phyloP scores from a whole-genome alignment of 2,329 filamentous ascomycete species.

The Hyphodiscus sp. region DNA sequence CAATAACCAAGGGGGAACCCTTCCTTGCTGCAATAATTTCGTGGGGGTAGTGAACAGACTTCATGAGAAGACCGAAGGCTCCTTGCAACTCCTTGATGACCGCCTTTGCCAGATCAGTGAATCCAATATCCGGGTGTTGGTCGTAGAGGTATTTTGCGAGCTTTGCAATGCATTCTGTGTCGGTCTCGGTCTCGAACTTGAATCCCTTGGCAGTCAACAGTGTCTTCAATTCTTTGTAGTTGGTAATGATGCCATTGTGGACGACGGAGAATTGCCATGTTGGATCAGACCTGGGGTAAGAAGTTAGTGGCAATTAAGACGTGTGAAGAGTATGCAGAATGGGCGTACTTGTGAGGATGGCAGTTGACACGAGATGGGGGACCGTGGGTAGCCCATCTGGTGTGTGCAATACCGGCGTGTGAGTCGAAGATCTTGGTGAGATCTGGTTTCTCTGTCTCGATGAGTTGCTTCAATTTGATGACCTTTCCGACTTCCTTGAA shows the following conservation, averaged over 20 bases:
- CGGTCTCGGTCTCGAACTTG: conserved; percentile 98
- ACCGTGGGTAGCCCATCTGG: conserved; percentile 97
- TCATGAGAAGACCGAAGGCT: conserved; percentile 93
- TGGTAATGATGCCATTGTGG: conserved; percentile 99
- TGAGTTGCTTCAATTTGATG: conserved; percentile 88
- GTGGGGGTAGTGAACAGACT: conserved; percentile 97
- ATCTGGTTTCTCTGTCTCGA: conserved; percentile 77
- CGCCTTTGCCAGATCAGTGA: conserved; percentile 93
- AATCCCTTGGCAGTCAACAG: conserved; percentile 91
- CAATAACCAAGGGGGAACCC: conserved; percentile 94
- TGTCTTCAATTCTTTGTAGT: conserved; percentile 99
- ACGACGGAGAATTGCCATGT: conserved; percentile 96
- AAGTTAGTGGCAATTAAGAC: conserved; percentile 11
- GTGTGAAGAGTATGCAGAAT: background rate
- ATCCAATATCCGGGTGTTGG: conserved; percentile 87
- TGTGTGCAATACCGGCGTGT: conserved; percentile 98
- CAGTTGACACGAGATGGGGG: conserved; percentile 91
- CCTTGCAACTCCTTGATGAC: conserved; percentile 98
- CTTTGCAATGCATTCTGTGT: conserved; percentile 99
- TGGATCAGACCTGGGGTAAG: conserved; percentile 69
- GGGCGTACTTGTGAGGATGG: conserved; percentile 86
- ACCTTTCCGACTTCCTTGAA: conserved; percentile 99
- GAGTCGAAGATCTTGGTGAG: conserved; percentile 92
- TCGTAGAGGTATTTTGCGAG: conserved; percentile 97
- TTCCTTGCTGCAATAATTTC: conserved; percentile 97